Conservation (phyloP, 164 flowering plant genomes). For the Akebia trifoliata region DNA sequence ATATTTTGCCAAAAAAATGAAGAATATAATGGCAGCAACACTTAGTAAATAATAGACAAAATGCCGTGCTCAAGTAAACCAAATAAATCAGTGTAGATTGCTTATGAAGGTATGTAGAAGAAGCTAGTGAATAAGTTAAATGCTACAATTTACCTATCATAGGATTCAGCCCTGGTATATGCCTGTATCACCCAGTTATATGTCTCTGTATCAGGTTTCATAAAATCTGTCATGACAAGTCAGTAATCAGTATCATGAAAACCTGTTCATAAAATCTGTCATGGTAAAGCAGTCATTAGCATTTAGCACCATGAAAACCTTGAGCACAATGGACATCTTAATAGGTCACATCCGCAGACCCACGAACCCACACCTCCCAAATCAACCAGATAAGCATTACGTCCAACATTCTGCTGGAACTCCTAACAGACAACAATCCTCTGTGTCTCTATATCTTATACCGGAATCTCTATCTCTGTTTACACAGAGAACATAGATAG, state of each 20-base stretch:
- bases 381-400: no score
- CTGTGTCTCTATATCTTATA: no score
- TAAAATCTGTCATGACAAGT: constrained; percentile 46
- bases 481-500: no score
- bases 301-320: no score
- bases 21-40: background rate
- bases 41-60: background rate
- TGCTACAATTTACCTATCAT: constrained; percentile 62
- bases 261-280: no score
- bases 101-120: background rate
- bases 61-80: background rate
- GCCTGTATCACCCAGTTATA: constrained; percentile 99
- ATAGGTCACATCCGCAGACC: no score
- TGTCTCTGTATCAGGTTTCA: constrained; percentile 96
- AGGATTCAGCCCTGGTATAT: constrained; percentile 92
- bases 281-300: background rate
- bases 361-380: no score
- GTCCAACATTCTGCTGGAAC: no score
- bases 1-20: background rate
- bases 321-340: no score
- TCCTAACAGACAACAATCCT: no score
- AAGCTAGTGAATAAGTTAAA: background rate
- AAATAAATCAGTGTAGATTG: background rate
- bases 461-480: no score
- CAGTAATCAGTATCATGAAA: constrained; percentile 6